phyloP scores from a whole-genome alignment of 768 basidiomycete genomes.

The Mycena haematopus region DNA sequence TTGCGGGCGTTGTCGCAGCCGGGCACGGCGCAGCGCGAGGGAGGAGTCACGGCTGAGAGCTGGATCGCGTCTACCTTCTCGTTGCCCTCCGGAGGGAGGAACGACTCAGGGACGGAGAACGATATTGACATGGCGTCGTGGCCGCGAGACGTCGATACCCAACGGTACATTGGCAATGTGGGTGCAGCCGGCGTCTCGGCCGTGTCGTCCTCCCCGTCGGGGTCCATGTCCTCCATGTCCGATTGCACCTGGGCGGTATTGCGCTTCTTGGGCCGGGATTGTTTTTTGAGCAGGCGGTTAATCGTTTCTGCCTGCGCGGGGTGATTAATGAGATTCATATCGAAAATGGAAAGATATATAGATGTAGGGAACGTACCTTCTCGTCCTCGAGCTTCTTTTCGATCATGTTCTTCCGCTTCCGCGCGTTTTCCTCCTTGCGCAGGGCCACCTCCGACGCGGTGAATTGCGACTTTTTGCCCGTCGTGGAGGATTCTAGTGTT shows the following conservation, averaged over 20 bases:
- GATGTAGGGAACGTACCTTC: constrained; percentile 53
- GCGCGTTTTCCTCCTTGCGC: constrained; percentile 60
- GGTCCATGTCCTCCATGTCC: constrained; percentile 27
- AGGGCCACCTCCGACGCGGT: constrained; percentile 63
- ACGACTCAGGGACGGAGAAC: constrained; percentile 25
- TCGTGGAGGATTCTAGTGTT: not conserved
- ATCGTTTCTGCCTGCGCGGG: constrained; percentile 60
- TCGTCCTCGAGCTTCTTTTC: constrained; percentile 69
- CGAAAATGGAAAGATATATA: too few relatives aligned
- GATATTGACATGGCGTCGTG: not conserved
- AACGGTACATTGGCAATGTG: constrained; percentile 53
- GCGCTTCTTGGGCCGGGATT: constrained; percentile 52
- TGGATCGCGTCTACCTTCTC: not conserved
- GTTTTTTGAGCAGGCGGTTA: constrained; percentile 68
- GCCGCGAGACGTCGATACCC: constrained; percentile 49
- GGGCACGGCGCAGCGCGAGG: constrained; percentile 46
- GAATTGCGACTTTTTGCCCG: constrained; percentile 52
- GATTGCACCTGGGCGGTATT: constrained; percentile 40
- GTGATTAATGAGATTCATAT: not conserved
- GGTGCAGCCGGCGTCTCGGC: constrained; percentile 23
- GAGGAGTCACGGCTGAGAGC: constrained; percentile 22
- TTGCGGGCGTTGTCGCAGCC: constrained; percentile 50
- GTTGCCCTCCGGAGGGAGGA: constrained; percentile 10
- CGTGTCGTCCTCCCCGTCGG: constrained; percentile 43
- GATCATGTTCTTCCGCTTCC: constrained; percentile 62